phyloP scores from a whole-genome alignment of 208 protist species.

The Wallacemonas rigidus region DNA sequence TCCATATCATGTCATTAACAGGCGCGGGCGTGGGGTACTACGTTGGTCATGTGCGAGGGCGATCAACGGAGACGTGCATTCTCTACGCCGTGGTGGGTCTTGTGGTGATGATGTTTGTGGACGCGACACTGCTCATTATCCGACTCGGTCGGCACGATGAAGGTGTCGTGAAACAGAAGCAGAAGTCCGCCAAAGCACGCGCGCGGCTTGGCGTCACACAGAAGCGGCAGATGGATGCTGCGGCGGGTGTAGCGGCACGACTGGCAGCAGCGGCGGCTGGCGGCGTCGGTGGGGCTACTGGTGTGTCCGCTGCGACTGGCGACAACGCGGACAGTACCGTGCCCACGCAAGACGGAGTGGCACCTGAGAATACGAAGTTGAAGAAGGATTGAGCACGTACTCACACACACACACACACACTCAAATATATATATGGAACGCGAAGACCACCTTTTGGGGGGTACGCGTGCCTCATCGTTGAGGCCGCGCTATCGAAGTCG shows the following conservation, averaged over 20 bases:
- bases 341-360: neutral
- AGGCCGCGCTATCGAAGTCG: too few species aligned
- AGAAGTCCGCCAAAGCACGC: conserved; percentile 8
- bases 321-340: too few species aligned
- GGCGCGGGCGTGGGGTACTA: conserved; percentile 75
- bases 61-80: conserved; percentile 48
- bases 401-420: too few species aligned
- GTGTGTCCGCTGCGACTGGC: neutral
- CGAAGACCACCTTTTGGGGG: too few species aligned
- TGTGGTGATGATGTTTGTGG: conserved; percentile 73
- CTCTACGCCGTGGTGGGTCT: conserved; percentile 62
- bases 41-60: conserved; percentile 55
- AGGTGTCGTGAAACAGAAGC: conserved; percentile 34
- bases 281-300: conserved; percentile 5
- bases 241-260: conserved; percentile 17
- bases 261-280: conserved; percentile 22
- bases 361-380: neutral
- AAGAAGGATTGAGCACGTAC: conserved; percentile 1
- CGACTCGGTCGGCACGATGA: conserved; percentile 59
- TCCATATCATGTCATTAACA: conserved; percentile 72
- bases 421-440: neutral
- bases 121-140: conserved; percentile 68
- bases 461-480: too few species aligned
- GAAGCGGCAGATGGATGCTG: neutral
- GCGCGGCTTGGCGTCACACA: neutral